phyloP scores from a whole-genome alignment of 257 asterid species.

The Plectranthus barbatus region DNA sequence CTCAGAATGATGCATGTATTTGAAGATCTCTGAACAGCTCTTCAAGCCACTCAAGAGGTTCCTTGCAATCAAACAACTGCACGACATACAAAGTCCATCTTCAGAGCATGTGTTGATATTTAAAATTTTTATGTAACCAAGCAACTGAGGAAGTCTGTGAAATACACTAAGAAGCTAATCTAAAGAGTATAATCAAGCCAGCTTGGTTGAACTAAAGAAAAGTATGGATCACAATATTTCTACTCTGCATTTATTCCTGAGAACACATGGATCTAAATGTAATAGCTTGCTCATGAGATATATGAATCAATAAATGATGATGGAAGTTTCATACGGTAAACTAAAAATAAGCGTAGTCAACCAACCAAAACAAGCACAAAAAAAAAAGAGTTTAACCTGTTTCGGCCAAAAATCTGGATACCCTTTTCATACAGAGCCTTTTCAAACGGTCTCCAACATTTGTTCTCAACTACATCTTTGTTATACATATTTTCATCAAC shows the following conservation, averaged over 20 bases:
- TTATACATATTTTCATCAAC: conserved; percentile 39
- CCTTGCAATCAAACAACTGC: conserved; percentile 94
- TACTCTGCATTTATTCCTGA: neutral
- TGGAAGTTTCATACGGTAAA: neutral
- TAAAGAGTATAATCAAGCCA: neutral
- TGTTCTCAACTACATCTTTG: conserved; percentile 39
- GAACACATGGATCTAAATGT: neutral
- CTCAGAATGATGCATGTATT: conserved; percentile 64
- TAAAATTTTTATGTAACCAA: conserved; percentile 5
- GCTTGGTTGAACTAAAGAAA: conserved; percentile 9
- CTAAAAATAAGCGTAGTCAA: neutral
- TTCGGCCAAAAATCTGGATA: conserved; percentile 70
- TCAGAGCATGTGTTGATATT: conserved; percentile 15
- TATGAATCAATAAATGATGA: conserved; percentile 1
- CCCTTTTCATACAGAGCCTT: conserved; percentile 89
- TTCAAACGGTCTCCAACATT: conserved; percentile 78
- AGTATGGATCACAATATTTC: neutral
- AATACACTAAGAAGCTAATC: neutral
- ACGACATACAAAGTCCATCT: conserved; percentile 20
- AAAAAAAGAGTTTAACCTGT: conserved; percentile 54
- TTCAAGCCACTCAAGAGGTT: conserved; percentile 82
- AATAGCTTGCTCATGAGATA: conserved; percentile 3
- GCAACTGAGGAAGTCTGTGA: neutral
- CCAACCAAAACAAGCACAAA: conserved; percentile 2
- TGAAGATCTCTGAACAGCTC: conserved; percentile 73